Percentiles rank a stretch among this genome's conserved stretches.
These are phyloP conservation scores for Tricholoma bakamatsutake DNA, from an alignment of 768 basidiomycete genomes.

Conservation along the genomic window DNA sequence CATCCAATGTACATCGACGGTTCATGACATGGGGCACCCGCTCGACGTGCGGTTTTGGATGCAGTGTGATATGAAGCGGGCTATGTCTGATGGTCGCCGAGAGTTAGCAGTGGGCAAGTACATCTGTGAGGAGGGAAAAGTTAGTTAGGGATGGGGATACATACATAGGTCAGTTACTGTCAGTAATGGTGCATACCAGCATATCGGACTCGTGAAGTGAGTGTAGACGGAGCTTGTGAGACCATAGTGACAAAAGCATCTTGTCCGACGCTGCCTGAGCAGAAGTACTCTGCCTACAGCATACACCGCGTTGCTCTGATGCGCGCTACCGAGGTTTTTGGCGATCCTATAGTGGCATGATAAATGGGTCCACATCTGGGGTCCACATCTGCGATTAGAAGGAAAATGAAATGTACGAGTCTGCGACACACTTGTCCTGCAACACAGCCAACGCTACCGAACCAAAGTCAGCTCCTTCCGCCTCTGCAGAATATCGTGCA, in stretches of 20 bases:
- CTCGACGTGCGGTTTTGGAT: too few species aligned
- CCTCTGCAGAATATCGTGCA: constrained; percentile 88
- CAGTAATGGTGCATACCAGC: constrained; percentile 59
- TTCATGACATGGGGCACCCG: too few species aligned
- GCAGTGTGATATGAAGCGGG: too few species aligned
- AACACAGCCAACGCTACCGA: constrained; percentile 87
- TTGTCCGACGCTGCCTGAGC: constrained; percentile 85
- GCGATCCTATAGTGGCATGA: constrained; percentile 50
- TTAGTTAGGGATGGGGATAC: background rate
- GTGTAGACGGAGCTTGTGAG: constrained; percentile 97
- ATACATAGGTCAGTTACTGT: too few species aligned
- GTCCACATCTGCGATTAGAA: background rate
- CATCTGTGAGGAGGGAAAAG: constrained; percentile 44
- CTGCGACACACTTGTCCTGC: constrained; percentile 82
- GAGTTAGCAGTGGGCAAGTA: constrained; percentile 74
- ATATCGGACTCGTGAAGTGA: constrained; percentile 98
- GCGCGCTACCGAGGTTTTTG: constrained; percentile 81
- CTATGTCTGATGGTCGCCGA: too few species aligned
- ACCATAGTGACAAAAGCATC: constrained; percentile 96
- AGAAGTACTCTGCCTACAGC: constrained; percentile 98
- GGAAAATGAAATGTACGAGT: constrained; percentile 40
- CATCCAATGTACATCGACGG: too few species aligned
- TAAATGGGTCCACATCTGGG: background rate
- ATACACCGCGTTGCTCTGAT: constrained; percentile 99
- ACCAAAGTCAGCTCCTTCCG: constrained; percentile 73